Conservation (phyloP, 495 filamentous ascomycete genomes). For the Geoglossum glabrum region DNA sequence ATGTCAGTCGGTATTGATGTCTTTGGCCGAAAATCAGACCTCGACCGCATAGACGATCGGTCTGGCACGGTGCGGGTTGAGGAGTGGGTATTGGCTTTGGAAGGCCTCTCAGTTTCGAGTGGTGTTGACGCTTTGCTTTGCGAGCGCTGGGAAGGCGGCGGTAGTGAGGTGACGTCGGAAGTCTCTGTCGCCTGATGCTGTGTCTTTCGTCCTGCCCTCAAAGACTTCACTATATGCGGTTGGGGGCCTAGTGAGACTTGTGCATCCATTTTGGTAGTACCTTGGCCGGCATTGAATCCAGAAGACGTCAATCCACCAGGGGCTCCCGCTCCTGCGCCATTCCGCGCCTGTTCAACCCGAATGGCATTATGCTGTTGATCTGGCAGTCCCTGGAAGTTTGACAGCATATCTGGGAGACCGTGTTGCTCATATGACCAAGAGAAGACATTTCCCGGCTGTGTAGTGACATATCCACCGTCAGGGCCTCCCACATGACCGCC, state of each 20-base stretch:
- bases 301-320: background rate
- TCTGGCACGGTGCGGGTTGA: background rate
- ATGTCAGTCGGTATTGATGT: constrained; percentile 65
- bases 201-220: background rate
- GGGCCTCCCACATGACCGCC: background rate
- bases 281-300: background rate
- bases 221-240: background rate
- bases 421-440: background rate
- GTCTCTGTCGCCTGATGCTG: background rate
- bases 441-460: background rate
- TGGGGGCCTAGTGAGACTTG: background rate
- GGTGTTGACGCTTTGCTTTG: background rate
- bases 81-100: background rate
- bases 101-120: background rate
- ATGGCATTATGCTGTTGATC: background rate
- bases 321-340: background rate
- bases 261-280: background rate
- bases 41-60: constrained; percentile 1
- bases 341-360: background rate
- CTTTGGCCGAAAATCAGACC: constrained; percentile 38
- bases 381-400: background rate
- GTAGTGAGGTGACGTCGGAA: background rate
- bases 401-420: background rate
- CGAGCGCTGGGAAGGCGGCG: background rate
- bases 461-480: background rate